Evolutionary conservation across 2,329 filamentous ascomycete genomes (phyloP).

Genomic region (Raffaelea deltoideospora): DNA sequence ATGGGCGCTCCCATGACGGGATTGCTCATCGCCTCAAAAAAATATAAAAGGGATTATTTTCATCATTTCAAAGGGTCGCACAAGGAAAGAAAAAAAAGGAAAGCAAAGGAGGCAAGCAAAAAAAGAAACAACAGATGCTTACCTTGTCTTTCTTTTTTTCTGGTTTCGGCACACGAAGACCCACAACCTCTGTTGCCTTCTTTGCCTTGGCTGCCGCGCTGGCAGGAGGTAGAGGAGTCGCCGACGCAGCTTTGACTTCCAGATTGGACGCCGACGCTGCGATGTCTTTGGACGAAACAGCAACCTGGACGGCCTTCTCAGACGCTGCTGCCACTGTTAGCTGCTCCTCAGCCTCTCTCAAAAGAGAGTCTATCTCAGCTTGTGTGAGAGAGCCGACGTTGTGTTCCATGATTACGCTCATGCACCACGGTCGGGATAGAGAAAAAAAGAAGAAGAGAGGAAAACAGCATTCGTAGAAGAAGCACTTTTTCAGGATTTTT

Average conservation of each 20-base stretch:
- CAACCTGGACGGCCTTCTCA: conserved; percentile 6
- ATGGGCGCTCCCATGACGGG: conserved; percentile 66
- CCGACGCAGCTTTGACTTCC: too few relatives aligned
- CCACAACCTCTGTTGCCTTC: conserved; percentile 13
- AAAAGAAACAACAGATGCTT: conserved; percentile 6
- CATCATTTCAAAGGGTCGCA: conserved; percentile 36
- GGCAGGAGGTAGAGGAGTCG: too few relatives aligned
- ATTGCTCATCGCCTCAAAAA: conserved; percentile 59
- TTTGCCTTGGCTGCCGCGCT: conserved; percentile 4
- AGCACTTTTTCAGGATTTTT: too few relatives aligned
- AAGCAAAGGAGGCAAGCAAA: background rate
- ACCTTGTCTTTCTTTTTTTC: conserved; percentile 17
- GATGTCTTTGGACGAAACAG: background rate
- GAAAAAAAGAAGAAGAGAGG: background rate
- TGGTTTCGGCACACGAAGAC: conserved; percentile 15
- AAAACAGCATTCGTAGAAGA: background rate
- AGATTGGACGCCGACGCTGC: too few relatives aligned
- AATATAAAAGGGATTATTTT: conserved; percentile 53
- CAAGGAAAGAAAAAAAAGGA: background rate
- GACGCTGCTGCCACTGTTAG: conserved; percentile 12
- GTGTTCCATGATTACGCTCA: conserved; percentile 11
- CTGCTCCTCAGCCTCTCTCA: conserved; percentile 23
- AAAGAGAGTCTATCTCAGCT: conserved; percentile 20
- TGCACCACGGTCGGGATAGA: too few relatives aligned
- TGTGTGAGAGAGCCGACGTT: conserved; percentile 15